Base-by-base conservation (phyloP, 345 rosid species). In the Syzygium jambos region DNA sequence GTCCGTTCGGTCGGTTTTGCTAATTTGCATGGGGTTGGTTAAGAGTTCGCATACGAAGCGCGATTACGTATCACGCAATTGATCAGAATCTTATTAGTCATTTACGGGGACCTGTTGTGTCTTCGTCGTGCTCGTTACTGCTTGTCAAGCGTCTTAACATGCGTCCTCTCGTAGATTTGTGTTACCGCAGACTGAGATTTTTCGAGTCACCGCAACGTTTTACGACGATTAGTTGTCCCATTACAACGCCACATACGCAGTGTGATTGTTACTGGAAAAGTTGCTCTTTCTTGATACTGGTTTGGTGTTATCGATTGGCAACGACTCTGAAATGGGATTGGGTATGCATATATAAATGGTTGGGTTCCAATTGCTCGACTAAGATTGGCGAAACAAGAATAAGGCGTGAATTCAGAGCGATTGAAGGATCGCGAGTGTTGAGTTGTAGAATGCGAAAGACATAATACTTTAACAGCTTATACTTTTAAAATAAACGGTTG, bases 51-150 rank as follows among this genome's bases (percentile, higher is more conserved):
- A 73, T 49, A 38, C 9, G 80, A 38, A 34, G 6, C 49, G 80
- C 80, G 49, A 38, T 73, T 73, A 73, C 80, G 80, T 73, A 73
- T 73, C 80, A 73, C 80, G 80, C 80, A 73, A 73, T 38, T 73
- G 49, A 73, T 73, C 80, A 73, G 80, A 19, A 73, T 73, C 8
- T 38, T 49, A 73, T 73, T 23, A 38, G 49, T 73, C 80, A 21
- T 73, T 73, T 23, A 19, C 80, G 2, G 80, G 80, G 49, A 73
- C 80, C 80, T 34, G 80, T 11, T 73, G 80, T 19, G 27, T 73
- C 80, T 19, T 57, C 59, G 59, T 73, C 23, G 43, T 34, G 38
- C 80, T 19, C 49, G 80, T 38, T 19, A 19, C 12, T 19, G 80
- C 49, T 73, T 73, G 9, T 34, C 80, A 9, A 16, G 49, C 6